phyloP scores from a whole-genome alignment of 2,329 filamentous ascomycete species.

The Septoria petroselini region DNA sequence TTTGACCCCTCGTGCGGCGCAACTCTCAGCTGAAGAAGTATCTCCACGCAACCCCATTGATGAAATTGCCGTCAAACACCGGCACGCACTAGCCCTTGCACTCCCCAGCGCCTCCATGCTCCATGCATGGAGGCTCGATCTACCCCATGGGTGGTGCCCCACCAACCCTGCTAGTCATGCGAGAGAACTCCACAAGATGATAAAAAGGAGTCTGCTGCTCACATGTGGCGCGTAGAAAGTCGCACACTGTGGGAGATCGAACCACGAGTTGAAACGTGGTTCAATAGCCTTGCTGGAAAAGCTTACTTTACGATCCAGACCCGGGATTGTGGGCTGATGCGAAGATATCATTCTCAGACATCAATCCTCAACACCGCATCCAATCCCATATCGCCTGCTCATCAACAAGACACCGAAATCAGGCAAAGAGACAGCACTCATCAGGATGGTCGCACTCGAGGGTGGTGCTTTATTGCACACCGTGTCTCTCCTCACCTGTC shows the following conservation, averaged over 20 bases:
- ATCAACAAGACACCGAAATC: no score
- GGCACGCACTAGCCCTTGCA: background rate
- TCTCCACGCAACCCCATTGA: background rate
- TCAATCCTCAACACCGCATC: no score
- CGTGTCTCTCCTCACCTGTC: slow-evolving; percentile 46
- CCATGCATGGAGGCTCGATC: slow-evolving; percentile 10
- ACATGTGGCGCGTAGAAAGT: no score
- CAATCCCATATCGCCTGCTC: no score
- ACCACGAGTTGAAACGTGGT: no score
- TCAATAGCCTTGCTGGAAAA: no score
- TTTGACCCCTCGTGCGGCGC: background rate
- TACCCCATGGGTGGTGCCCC: background rate
- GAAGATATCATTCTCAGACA: no score
- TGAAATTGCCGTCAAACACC: slow-evolving; percentile 12
- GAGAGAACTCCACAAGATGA: background rate
- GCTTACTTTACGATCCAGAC: background rate
- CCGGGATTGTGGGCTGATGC: no score
- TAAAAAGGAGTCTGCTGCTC: background rate
- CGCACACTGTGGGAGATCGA: no score
- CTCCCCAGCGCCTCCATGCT: background rate
- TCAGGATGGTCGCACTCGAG: slow-evolving; percentile 30
- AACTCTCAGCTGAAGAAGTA: slow-evolving; percentile 2
- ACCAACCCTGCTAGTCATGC: slow-evolving; percentile 6
- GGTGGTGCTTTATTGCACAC: slow-evolving; percentile 44
- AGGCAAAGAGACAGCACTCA: slow-evolving; percentile 1